phyloP scores from a whole-genome alignment of 2,329 filamentous ascomycete genomes.

The Trichophyton rubrum region DNA sequence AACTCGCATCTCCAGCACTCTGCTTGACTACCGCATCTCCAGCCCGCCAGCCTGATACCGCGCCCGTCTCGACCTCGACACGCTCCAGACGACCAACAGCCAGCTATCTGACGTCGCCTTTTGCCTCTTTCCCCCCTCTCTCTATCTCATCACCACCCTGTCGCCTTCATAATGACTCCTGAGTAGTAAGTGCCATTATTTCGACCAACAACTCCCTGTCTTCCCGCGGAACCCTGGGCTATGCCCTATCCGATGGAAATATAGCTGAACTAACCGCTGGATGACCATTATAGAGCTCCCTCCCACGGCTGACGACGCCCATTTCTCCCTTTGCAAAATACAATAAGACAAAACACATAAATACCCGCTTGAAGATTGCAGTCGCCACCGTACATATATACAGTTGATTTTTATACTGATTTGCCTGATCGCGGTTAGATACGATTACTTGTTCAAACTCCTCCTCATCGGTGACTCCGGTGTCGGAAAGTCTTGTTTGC shows the following conservation, averaged over 20 bases:
- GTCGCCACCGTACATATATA: background rate
- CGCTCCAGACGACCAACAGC: background rate
- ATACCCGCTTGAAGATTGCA: background rate
- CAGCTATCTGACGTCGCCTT: background rate
- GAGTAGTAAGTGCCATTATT: conserved; percentile 31
- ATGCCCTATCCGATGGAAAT: background rate
- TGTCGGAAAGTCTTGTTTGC: conserved; percentile 98
- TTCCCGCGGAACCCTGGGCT: background rate
- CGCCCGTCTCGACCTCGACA: background rate
- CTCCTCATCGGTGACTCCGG: conserved; percentile 99
- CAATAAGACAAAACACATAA: too few relatives aligned
- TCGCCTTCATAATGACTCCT: conserved; percentile 34
- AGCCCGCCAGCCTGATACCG: background rate
- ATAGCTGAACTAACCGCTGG: background rate
- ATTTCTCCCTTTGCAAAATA: background rate
- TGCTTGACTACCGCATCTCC: background rate
- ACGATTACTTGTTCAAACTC: conserved; percentile 99
- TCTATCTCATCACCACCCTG: background rate
- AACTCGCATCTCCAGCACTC: background rate
- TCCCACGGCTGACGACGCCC: background rate
- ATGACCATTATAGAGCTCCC: conserved; percentile 1
- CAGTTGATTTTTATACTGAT: conserved; percentile 2
- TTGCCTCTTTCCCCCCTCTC: background rate
- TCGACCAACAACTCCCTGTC: background rate
- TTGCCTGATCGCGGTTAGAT: conserved; percentile 47